These are phyloP conservation scores for Candida hispaniensis DNA, from an alignment of 805 yeast species.

Conservation along the genomic window DNA sequence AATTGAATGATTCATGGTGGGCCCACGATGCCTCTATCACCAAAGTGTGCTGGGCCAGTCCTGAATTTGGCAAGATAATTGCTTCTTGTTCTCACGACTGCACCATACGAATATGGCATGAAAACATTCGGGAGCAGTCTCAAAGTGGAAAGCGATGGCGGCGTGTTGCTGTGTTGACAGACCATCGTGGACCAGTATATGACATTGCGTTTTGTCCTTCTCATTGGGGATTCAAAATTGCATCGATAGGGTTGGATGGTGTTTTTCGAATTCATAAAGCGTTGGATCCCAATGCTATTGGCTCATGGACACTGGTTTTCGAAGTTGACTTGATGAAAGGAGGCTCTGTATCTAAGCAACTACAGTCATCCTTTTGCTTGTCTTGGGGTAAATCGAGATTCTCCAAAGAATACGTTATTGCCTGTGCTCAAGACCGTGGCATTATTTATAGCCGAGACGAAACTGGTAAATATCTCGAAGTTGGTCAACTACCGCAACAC, in stretches of 20 bases:
- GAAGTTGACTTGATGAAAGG: conserved; percentile 47
- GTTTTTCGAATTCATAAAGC: conserved; percentile 76
- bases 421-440: conserved; percentile 80
- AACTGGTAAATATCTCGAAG: conserved; percentile 34
- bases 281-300: conserved; percentile 76
- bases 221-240: conserved; percentile 69
- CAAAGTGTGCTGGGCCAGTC: conserved; percentile 83
- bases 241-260: conserved; percentile 85
- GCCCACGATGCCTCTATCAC: conserved; percentile 89
- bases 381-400: conserved; percentile 89
- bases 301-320: conserved; percentile 67
- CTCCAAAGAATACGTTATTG: conserved; percentile 67
- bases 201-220: conserved; percentile 85
- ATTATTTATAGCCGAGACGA: conserved; percentile 53
- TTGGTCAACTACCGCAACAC: conserved; percentile 69
- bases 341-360: conserved; percentile 64
- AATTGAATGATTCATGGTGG: conserved; percentile 78
- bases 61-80: conserved; percentile 78
- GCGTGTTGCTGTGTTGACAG: conserved; percentile 64
- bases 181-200: conserved; percentile 79
- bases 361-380: conserved; percentile 75
- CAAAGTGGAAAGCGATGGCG: conserved; percentile 82
- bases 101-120: conserved; percentile 85
- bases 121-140: conserved; percentile 62
- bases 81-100: conserved; percentile 88